Percentiles rank a stretch among this genome's conserved stretches.
Conservation (phyloP, 176 grass and related monocot species). For the Tillandsia leiboldiana region DNA sequence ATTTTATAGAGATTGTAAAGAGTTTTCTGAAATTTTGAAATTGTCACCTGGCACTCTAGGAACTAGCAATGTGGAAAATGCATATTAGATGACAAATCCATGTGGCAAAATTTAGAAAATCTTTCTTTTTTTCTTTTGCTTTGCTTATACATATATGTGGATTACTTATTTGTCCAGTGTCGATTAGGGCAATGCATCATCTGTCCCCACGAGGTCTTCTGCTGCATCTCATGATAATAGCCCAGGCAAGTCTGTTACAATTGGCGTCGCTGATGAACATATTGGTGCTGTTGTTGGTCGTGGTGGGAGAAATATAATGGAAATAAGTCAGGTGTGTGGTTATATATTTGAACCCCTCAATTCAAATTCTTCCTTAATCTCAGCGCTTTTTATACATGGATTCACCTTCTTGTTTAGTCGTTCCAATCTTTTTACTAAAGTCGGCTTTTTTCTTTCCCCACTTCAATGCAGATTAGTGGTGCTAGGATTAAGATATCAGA, state of each 20-base stretch:
- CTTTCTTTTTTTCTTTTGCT: too few species aligned
- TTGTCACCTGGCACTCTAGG: too few species aligned
- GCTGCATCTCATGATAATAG: conserved; percentile 29
- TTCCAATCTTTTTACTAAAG: neutral
- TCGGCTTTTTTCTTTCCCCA: neutral
- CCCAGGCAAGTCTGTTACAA: conserved; percentile 48
- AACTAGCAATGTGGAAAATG: too few species aligned
- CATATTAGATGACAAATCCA: too few species aligned
- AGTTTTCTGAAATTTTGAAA: too few species aligned
- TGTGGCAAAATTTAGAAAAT: too few species aligned
- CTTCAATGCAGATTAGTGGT: conserved; percentile 52
- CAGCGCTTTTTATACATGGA: neutral
- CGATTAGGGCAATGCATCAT: conserved; percentile 33
- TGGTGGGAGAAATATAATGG: conserved; percentile 75
- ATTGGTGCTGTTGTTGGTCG: conserved; percentile 79
- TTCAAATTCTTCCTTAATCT: neutral
- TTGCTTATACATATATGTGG: too few species aligned
- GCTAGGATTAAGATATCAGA: conserved; percentile 86
- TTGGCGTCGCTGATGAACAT: conserved; percentile 81
- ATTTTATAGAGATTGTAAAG: too few species aligned
- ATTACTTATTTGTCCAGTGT: neutral
- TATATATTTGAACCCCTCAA: neutral
- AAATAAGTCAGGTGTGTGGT: conserved; percentile 66
- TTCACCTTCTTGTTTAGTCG: conserved; percentile 1
- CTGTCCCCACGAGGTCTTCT: conserved; percentile 31